Base-by-base conservation (phyloP, 768 basidiomycete genomes). In the Trametes villosa region DNA sequence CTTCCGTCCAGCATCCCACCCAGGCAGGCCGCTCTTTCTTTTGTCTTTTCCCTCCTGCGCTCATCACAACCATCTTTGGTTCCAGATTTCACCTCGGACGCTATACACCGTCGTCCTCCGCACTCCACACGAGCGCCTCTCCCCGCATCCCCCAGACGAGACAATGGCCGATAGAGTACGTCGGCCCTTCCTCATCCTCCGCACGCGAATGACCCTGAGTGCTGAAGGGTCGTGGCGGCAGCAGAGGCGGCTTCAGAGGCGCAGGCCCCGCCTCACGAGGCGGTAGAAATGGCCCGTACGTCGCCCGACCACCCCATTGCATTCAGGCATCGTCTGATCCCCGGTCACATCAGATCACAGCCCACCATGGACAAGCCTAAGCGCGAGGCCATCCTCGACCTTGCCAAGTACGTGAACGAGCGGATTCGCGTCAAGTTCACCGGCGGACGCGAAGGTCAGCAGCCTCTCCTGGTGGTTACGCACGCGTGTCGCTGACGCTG, bases 351-450 rank as follows among this genome's bases (percentile, higher is more conserved):
- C 47, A 82, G 81, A 29, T 71, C 80, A 18, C 78, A 78, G 52
- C 79, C 81, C 31, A 72, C 81, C 12, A 78, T 84, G 71, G 84
- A 94, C 67, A 93, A 91, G 72, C 92, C 91, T 44, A 92, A 91
- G 73, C 85, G 92, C 42, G 96, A 98, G 75, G 92, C 94, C 29
- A 98, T 98, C 75, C 86, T 98, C 31, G 95, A 98, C 74, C 86
- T 98, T 31, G 86, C 91, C 49, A 96, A 96, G 74, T 98, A 97
- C 68, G 90, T 91, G 53, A 92, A 96, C 74, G 88, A 95, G 74
- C 84, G 86, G 63, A 92, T 99, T 71, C 79, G 94, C 57, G 95
- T 98, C 70, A 98, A 97, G 76, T 98, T 99, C 71, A 94, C 94
- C n/a, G 97, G 97, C 44, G 96, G 96, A 38, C 79, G 97, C 40